Percentiles rank a stretch among this genome's conserved stretches.
phyloP scores from a whole-genome alignment of 305 asterid genomes.

The Lippia alba region DNA sequence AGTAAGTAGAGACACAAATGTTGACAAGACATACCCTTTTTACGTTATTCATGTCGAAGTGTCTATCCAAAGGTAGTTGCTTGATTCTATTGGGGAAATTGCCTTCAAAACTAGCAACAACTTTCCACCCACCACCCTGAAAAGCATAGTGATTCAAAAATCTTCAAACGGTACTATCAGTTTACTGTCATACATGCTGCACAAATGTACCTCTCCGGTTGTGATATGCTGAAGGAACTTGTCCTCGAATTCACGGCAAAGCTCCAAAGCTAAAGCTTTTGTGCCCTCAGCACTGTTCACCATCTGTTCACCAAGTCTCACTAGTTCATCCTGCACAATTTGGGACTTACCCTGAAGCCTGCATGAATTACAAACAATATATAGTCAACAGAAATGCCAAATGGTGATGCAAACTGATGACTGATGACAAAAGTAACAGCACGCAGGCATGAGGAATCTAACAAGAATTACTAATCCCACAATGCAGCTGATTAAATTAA shows the following conservation, averaged over 20 bases:
- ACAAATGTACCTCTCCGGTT: slow-evolving; percentile 76
- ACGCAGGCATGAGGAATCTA: slow-evolving; percentile 15
- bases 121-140: slow-evolving; percentile 96
- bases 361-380: slow-evolving; percentile 5
- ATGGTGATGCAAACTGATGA: slow-evolving; percentile 21
- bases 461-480: slow-evolving; percentile 23
- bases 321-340: slow-evolving; percentile 91
- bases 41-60: slow-evolving; percentile 85
- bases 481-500: slow-evolving; percentile 22
- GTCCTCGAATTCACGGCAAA: slow-evolving; percentile 99
- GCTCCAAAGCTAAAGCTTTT: slow-evolving; percentile 95
- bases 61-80: slow-evolving; percentile 91
- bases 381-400: slow-evolving; percentile 16
- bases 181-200: neutral
- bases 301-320: slow-evolving; percentile 95
- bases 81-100: slow-evolving; percentile 92
- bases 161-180: slow-evolving; percentile 1
- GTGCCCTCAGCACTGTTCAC: slow-evolving; percentile 95
- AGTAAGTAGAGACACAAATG: slow-evolving; percentile 20
- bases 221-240: slow-evolving; percentile 97
- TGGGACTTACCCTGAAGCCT: slow-evolving; percentile 91
- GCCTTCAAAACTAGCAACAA: slow-evolving; percentile 95
- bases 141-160: slow-evolving; percentile 26
- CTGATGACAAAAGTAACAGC: slow-evolving; percentile 23
- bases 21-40: slow-evolving; percentile 67